Evolutionary conservation across 2,329 filamentous ascomycete genomes (phyloP).

Genomic region (Hypomyces rosellus): DNA sequence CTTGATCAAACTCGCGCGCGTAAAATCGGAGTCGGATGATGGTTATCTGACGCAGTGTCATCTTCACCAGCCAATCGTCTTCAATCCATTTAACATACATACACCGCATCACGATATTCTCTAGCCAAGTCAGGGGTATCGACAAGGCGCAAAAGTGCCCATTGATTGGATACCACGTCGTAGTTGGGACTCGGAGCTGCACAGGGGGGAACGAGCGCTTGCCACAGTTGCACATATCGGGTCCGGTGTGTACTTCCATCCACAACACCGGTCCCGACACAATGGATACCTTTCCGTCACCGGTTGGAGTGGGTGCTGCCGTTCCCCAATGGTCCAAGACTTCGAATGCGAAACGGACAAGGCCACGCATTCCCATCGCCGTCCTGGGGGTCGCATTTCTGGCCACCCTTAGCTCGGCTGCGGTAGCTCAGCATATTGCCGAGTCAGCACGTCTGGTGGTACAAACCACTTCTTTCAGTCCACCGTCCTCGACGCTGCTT

Average conservation of each 20-base stretch:
- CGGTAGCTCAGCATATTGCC: constrained; percentile 4
- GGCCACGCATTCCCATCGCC: constrained; percentile 4
- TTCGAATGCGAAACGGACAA: background rate
- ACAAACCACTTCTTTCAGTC: background rate
- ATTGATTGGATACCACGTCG: no score
- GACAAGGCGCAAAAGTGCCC: no score
- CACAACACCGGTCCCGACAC: background rate
- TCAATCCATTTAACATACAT: no score
- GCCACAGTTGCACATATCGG: background rate
- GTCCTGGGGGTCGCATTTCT: constrained; percentile 5
- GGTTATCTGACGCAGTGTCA: no score
- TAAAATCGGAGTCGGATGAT: no score
- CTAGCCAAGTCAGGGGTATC: no score
- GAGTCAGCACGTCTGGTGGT: constrained; percentile 6
- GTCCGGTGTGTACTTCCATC: background rate
- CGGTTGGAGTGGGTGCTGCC: background rate
- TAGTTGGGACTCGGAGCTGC: background rate
- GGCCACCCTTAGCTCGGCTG: constrained; percentile 6
- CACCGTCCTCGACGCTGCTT: background rate
- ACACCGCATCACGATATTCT: no score
- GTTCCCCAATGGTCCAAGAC: background rate
- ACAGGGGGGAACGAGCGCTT: background rate
- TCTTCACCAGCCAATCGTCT: no score
- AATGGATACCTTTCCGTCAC: background rate
- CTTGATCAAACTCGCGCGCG: no score